Percentiles rank a stretch among this genome's conserved stretches.
Evolutionary conservation across 2,329 filamentous ascomycete species (phyloP).

Genomic region (Hymenoscyphus albidus): DNA sequence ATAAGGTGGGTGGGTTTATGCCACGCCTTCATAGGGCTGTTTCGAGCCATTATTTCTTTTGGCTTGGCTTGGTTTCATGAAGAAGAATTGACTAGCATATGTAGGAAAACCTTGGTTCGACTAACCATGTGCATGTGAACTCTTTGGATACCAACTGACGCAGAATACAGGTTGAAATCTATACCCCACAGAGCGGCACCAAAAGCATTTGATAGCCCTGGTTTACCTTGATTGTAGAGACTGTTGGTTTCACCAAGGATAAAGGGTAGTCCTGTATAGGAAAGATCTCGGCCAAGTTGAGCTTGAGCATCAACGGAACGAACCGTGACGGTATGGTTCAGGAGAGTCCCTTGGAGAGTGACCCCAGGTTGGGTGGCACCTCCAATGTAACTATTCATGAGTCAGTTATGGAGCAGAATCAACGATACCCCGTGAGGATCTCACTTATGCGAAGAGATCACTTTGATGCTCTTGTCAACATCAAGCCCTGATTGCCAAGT

Average conservation of each 20-base stretch:
- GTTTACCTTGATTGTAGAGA: constrained; percentile 57
- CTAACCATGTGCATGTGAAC: constrained; percentile 56
- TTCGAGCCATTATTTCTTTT: too few relatives aligned
- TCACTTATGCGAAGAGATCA: constrained; percentile 59
- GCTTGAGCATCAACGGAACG: constrained; percentile 43
- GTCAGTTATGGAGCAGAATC: constrained; percentile 7
- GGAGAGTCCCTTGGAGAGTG: constrained; percentile 57
- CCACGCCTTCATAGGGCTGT: too few relatives aligned
- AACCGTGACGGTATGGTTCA: constrained; percentile 58
- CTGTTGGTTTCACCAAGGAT: constrained; percentile 50
- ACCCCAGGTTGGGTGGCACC: constrained; percentile 57
- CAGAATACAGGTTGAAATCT: constrained; percentile 58
- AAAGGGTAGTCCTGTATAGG: constrained; percentile 31
- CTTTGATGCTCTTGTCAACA: constrained; percentile 44
- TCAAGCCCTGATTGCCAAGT: constrained; percentile 54
- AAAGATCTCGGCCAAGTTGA: constrained; percentile 34
- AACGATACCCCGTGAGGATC: constrained; percentile 18
- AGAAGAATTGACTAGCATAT: too few relatives aligned
- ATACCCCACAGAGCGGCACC: constrained; percentile 62
- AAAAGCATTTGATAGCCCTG: constrained; percentile 60
- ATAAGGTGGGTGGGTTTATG: too few relatives aligned
- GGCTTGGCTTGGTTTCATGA: too few relatives aligned
- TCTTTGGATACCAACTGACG: constrained; percentile 51
- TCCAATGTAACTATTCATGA: constrained; percentile 53
- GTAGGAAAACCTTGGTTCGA: not conserved